Evolutionary conservation across 2,329 filamentous ascomycete species (phyloP), one percentile per base, ranked within the genome.

Genomic region (Metarhizium rileyi): DNA sequence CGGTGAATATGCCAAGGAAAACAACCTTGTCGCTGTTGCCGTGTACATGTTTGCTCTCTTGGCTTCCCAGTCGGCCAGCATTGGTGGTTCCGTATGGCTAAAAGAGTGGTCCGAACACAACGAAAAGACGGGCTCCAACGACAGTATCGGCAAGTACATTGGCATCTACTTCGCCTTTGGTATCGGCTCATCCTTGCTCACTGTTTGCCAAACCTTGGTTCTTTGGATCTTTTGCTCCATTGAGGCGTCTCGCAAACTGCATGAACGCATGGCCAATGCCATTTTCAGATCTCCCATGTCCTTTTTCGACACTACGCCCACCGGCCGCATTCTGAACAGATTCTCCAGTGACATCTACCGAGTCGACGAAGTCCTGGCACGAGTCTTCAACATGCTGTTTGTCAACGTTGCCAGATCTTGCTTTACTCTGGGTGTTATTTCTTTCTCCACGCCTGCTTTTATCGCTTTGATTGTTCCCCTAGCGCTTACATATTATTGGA

Each of bases 151-250:
- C 58, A 95, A 88, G 67, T 98, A 90, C 63, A 87, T 98, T 62
- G 89, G 91, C 51, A 81, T 98, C 56, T 98, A 98, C 70, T 93
- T 98, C 68, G 89, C 86, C 16, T 87, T 98, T 67, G 94, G 93
- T 44, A 79, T 98, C 47, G 91, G 91, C 28, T 84, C 87, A 25
- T 86, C 93, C 38, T 76, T 80, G 41, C 74, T 98, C 55, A 91
- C 94, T 3, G 89, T 97, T 40, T 63, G 94, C 27, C 93, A 97
- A 69, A 97, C 91, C 5, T 72, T 98, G 58, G 90, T 98, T 55
- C 75, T 98, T 26, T 98, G 93, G 93, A 97, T 98, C 57, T 97
- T 98, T 72, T 98, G 94, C 71, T 97, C 93, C 4, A 98, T 98
- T 55, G 93, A 98, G 79, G 93, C 93, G 46, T 96, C 91, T 20